phyloP scores from a whole-genome alignment of 2,329 filamentous ascomycete genomes.

The Xenosphaeropsis pyriputrescens region DNA sequence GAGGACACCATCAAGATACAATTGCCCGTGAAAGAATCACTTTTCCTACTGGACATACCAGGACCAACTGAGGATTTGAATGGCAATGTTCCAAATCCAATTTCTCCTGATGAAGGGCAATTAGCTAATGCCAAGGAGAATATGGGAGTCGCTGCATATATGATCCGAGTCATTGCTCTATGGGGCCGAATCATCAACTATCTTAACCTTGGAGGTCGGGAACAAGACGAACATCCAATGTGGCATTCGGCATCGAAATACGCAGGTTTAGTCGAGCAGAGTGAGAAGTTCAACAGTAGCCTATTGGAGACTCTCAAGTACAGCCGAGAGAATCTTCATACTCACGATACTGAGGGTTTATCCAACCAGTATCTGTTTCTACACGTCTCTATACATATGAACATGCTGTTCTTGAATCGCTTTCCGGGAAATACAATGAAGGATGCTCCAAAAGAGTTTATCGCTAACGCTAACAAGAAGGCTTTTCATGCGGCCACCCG shows the following conservation, averaged over 20 bases:
- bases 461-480: constrained; percentile 58
- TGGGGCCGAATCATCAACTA: constrained; percentile 89
- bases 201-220: constrained; percentile 77
- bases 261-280: constrained; percentile 51
- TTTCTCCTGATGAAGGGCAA: constrained; percentile 47
- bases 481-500: constrained; percentile 74
- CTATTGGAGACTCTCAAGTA: constrained; percentile 64
- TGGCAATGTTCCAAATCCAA: constrained; percentile 50
- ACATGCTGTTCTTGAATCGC: constrained; percentile 77
- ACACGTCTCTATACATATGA: constrained; percentile 82
- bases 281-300: constrained; percentile 51
- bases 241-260: constrained; percentile 77
- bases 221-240: constrained; percentile 60
- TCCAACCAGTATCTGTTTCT: constrained; percentile 88
- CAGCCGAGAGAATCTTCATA: constrained; percentile 66
- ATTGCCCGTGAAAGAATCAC: constrained; percentile 76
- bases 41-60: constrained; percentile 83
- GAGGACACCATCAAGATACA: constrained; percentile 84
- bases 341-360: constrained; percentile 70
- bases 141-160: constrained; percentile 89
- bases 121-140: constrained; percentile 58
- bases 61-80: constrained; percentile 74
- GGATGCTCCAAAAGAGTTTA: constrained; percentile 57
- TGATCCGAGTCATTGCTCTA: constrained; percentile 69
- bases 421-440: constrained; percentile 57